phyloP scores from a whole-genome alignment of 306 rosid species.

The Lablab purpureus region DNA sequence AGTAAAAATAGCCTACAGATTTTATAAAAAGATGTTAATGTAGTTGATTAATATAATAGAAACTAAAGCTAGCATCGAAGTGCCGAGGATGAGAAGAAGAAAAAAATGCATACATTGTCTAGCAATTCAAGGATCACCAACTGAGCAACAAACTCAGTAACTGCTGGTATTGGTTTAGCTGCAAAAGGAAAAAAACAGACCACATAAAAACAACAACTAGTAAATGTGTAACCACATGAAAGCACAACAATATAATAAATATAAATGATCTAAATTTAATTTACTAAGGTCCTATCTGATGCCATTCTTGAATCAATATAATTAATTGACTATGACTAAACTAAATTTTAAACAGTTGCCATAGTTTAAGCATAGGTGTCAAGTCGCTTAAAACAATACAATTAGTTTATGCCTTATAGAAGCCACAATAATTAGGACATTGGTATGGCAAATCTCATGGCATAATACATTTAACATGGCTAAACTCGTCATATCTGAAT shows the following conservation, averaged over 20 bases:
- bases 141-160: slow-evolving; percentile 84
- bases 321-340: slow-evolving; percentile 17
- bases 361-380: neutral
- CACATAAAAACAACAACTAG: slow-evolving; percentile 24
- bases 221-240: neutral
- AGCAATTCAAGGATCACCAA: slow-evolving; percentile 89
- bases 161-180: slow-evolving; percentile 79
- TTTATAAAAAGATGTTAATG: slow-evolving; percentile 35
- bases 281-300: neutral
- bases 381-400: slow-evolving; percentile 4
- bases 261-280: slow-evolving; percentile 25
- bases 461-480: too few species aligned
- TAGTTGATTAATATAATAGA: neutral
- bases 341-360: neutral
- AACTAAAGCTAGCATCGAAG: slow-evolving; percentile 28
- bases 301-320: neutral
- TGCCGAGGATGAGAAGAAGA: neutral
- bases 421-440: too few species aligned
- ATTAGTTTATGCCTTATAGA: too few species aligned
- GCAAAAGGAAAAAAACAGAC: slow-evolving; percentile 48
- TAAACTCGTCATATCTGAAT: too few species aligned
- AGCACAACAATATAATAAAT: neutral
- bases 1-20: slow-evolving; percentile 91
- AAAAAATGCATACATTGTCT: slow-evolving; percentile 69
- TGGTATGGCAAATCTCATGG: too few species aligned